Percentiles rank a stretch among this genome's conserved stretches.
These are phyloP conservation scores for Geranium brycei DNA, from an alignment of 345 rosid genomes.

Conservation along the genomic window DNA sequence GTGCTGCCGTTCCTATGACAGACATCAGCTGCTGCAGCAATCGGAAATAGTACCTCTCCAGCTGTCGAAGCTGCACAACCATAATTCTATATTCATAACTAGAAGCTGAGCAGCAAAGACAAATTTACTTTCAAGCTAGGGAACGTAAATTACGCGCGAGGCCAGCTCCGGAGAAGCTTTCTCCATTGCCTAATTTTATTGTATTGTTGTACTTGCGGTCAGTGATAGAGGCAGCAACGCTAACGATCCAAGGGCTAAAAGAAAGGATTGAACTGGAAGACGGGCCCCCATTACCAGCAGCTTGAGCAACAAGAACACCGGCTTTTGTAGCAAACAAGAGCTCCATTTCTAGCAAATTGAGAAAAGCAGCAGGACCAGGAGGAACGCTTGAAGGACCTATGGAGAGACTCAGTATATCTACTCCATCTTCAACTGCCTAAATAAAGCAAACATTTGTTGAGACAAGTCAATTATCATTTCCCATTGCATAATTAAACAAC, in stretches of 20 bases:
- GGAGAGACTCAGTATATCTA: constrained; percentile 30
- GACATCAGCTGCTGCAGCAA: constrained; percentile 37
- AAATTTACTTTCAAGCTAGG: background rate
- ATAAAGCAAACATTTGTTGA: constrained; percentile 2
- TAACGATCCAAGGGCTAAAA: constrained; percentile 43
- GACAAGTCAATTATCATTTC: background rate
- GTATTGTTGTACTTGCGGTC: constrained; percentile 28
- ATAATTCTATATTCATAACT: background rate
- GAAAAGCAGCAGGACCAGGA: constrained; percentile 33
- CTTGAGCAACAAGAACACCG: constrained; percentile 38
- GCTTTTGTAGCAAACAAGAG: constrained; percentile 36
- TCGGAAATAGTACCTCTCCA: constrained; percentile 15
- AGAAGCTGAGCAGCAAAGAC: background rate
- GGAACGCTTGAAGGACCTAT: constrained; percentile 34
- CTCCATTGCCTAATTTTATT: constrained; percentile 25
- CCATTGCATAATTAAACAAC: too few species aligned
- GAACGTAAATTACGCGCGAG: constrained; percentile 26
- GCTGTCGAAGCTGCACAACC: constrained; percentile 27
- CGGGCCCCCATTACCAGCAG: constrained; percentile 41
- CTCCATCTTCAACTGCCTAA: constrained; percentile 45
- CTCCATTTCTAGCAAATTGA: constrained; percentile 29
- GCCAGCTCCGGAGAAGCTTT: constrained; percentile 25
- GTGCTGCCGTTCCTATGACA: constrained; percentile 18
- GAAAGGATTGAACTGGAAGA: constrained; percentile 35
- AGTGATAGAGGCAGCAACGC: constrained; percentile 34